Evolutionary conservation across 2,329 filamentous ascomycete species (phyloP), one percentile per base, ranked within the genome.

Genomic region (Alternaria sp.): DNA sequence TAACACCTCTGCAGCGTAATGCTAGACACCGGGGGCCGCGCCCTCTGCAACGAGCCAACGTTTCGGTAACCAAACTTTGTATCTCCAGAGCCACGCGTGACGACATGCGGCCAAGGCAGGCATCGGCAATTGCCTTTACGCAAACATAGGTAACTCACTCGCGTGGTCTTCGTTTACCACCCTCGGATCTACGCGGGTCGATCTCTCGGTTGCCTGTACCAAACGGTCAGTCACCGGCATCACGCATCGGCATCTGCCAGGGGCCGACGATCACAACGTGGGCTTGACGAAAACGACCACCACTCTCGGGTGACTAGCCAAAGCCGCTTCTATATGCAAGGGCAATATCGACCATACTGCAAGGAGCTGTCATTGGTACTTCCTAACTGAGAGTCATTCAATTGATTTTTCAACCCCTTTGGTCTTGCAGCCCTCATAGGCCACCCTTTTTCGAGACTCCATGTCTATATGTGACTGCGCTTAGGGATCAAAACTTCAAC

Each of bases 161-260:
- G 30, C 30, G 18, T 49, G 47, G 43, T 56, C 26, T 47, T 49
- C 33, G 28, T 50, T 47, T 12, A 58, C 18, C 33, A 55, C n/a
- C 12, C 15, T 43, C 44, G 50, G 60, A 47, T 30, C 46, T n/a
- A 14, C 26, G 23, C 25, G 43, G 43, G 43, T 23, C 50, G 55
- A 63, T 60, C 49, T 30, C 44, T 49, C 20, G n/a, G 49, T 33
- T 55, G 45, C 10, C 11, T 41, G 49, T 62, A 54, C 10, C 45
- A 63, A 45, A 51, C 60, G 56, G 60, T 49, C 50, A 55, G 26
- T 28, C 45, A 51, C 45, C 56, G 56, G 60, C 60, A 55, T 28
- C 25, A 33, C 44, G 33, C 60, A 43, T 60, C 44, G 28, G 26
- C 49, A 47, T 53, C 14, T 57, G 23, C 47, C 49, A 62, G 26